Conservation (phyloP, 2,329 filamentous ascomycete genomes). For the Sporothrix brunneoviolacea region DNA sequence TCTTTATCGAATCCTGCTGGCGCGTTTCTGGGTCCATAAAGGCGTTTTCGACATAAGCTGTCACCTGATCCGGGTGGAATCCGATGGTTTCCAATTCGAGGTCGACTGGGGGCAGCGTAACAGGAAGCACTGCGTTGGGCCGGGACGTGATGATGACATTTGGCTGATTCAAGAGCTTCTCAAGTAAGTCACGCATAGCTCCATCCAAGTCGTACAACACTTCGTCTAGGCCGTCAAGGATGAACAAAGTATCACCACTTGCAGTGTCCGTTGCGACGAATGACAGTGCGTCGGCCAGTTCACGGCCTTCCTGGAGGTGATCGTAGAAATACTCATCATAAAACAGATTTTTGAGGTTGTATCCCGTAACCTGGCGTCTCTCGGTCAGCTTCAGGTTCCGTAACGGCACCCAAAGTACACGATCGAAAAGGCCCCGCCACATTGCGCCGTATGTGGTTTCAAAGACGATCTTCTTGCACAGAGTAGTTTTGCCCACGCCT, state of each 20-base stretch:
- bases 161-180: slow-evolving; percentile 25
- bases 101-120: slow-evolving; percentile 22
- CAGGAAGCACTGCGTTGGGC: slow-evolving; percentile 21
- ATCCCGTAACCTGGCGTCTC: too few relatives aligned
- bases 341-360: too few relatives aligned
- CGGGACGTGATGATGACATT: slow-evolving; percentile 36
- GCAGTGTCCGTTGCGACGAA: too few relatives aligned
- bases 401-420: slow-evolving; percentile 34
- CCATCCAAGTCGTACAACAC: slow-evolving; percentile 20
- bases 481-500: slow-evolving; percentile 34
- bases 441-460: slow-evolving; percentile 23
- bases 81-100: slow-evolving; percentile 35
- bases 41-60: slow-evolving; percentile 26
- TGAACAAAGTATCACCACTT: slow-evolving; percentile 29
- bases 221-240: slow-evolving; percentile 40
- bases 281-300: not conserved
- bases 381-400: slow-evolving; percentile 26
- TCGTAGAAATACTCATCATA: too few relatives aligned
- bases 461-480: slow-evolving; percentile 35
- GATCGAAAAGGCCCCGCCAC: slow-evolving; percentile 28
- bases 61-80: slow-evolving; percentile 31
- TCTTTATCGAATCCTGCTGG: slow-evolving; percentile 20
- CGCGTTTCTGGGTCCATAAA: slow-evolving; percentile 11
- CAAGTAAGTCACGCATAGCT: slow-evolving; percentile 22
- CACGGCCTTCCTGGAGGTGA: too few relatives aligned